Percentiles rank a stretch among this genome's conserved stretches.
Conservation (phyloP, 2,329 filamentous ascomycete species). For the Paracoccidioides lutzii region DNA sequence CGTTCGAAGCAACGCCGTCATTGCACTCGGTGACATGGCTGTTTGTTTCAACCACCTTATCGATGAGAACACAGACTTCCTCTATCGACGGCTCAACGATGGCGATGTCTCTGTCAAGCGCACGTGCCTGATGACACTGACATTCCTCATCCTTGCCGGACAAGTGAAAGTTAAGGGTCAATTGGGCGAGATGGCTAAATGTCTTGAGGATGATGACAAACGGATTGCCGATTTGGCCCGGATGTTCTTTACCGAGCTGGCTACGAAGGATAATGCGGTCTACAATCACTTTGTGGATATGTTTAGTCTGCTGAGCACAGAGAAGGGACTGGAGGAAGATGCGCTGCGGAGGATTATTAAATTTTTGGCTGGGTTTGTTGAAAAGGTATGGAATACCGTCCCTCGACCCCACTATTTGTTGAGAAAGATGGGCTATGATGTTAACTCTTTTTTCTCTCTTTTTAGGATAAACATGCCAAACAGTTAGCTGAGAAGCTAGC, state of each 20-base stretch:
- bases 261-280: slow-evolving; percentile 95
- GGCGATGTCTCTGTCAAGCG: slow-evolving; percentile 81
- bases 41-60: slow-evolving; percentile 99
- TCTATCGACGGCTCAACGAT: slow-evolving; percentile 88
- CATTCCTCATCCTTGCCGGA: slow-evolving; percentile 89
- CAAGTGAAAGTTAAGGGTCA: slow-evolving; percentile 99
- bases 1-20: slow-evolving; percentile 89
- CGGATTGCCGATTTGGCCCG: slow-evolving; percentile 82
- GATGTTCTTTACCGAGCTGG: slow-evolving; percentile 98
- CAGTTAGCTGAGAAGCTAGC: slow-evolving; percentile 89
- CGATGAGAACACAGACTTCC: slow-evolving; percentile 96
- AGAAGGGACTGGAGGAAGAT: slow-evolving; percentile 68
- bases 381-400: slow-evolving; percentile 56
- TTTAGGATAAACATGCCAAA: slow-evolving; percentile 87
- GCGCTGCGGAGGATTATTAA: slow-evolving; percentile 75
- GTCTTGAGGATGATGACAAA: slow-evolving; percentile 89
- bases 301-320: slow-evolving; percentile 84
- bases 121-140: slow-evolving; percentile 95
- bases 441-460: not conserved
- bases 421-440: not conserved
- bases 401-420: no score
- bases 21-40: slow-evolving; percentile 95
- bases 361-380: slow-evolving; percentile 89
- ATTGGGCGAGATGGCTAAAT: slow-evolving; percentile 97
- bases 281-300: slow-evolving; percentile 99